Base-by-base conservation (phyloP, 495 filamentous ascomycete species). In the Podospora appendiculata region DNA sequence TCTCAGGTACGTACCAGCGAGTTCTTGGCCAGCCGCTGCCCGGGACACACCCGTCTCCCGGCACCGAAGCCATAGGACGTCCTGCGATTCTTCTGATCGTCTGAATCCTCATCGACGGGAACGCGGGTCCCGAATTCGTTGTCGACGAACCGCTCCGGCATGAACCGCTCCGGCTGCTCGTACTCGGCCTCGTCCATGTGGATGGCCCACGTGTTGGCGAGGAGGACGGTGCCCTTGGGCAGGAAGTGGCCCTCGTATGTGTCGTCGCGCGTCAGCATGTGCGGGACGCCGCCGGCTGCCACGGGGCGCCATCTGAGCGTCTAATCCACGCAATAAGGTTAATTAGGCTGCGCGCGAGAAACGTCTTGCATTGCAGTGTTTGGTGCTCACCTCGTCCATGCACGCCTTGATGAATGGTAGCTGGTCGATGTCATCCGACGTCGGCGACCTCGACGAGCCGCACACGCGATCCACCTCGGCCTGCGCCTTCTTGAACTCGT, bases 161-260 rank as follows among this genome's bases (percentile, higher is more conserved):
- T 51, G 55, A 79, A 78, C 50, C 64, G 51, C 48, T 79, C 68
- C 18, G 76, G 76, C 19, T 77, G 65, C 16, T 70, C 69, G 49
- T 79, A 83, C 50, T 79, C 75, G n/a, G 72, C 67, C 46, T 75
- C 70, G 58, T 82, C 78, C 48, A 76, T 62, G 53, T 80, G 75
- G 53, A 83, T 50, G 16, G 45, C 16, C 53, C 66, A 70, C 14
- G 59, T 57, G 32, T 70, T 70, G 19, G 57, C 16, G 0, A 71
- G 41, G 4, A 73, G 53, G 0, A 52, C 45, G 6, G 66, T 62
- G 5, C 65, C 68, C 41, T 63, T 65, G 3, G 68, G 71, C 39
- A 72, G 65, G 17, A 52, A 40, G 43, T 61, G 65, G 10, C 68
- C 69, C 13, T 63, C 55, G 42, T 68, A 63, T 18, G 46, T 60